A percentile compares a stretch with the other conserved stretches of the same genome.
phyloP scores from a whole-genome alignment of 2,329 filamentous ascomycete species.

The Exophiala oligosperma region DNA sequence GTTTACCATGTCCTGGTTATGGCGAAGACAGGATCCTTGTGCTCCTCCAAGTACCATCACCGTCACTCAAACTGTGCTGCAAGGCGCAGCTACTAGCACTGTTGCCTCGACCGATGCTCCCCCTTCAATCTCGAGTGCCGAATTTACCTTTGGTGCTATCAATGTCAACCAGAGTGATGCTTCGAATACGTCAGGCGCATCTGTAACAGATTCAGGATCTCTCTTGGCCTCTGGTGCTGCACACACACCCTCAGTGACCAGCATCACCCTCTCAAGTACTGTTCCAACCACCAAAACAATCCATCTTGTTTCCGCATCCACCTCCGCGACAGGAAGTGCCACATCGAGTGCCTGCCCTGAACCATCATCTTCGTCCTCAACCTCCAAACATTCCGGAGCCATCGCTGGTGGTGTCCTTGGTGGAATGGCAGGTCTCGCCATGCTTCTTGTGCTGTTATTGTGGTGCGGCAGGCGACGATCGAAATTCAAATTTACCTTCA shows the following conservation, averaged over 20 bases:
- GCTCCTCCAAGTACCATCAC: conserved; percentile 13
- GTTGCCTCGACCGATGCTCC: not conserved
- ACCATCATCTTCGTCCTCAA: not conserved
- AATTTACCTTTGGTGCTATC: not conserved
- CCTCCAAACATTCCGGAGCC: conserved; percentile 5
- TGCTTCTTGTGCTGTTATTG: conserved; percentile 16
- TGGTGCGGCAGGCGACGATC: conserved; percentile 17
- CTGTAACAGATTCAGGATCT: not conserved
- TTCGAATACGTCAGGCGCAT: not conserved
- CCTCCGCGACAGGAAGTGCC: conserved; percentile 5
- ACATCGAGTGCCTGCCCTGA: conserved; percentile 9
- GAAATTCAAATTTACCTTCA: conserved; percentile 19
- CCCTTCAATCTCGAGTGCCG: not conserved
- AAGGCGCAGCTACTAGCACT: conserved; percentile 19
- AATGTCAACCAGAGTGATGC: not conserved
- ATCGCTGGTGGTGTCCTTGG: conserved; percentile 25
- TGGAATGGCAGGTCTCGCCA: conserved; percentile 19
- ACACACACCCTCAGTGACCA: not conserved
- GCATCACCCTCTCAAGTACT: conserved; percentile 9
- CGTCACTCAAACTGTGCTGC: conserved; percentile 19
- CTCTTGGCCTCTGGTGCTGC: not conserved
- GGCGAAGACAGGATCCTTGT: conserved; percentile 3
- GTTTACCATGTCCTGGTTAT: not conserved
- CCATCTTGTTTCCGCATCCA: conserved; percentile 12
- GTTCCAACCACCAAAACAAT: conserved; percentile 20